phyloP scores from a whole-genome alignment of 441 rosid genomes.

The Euphorbia neoarborescens region DNA sequence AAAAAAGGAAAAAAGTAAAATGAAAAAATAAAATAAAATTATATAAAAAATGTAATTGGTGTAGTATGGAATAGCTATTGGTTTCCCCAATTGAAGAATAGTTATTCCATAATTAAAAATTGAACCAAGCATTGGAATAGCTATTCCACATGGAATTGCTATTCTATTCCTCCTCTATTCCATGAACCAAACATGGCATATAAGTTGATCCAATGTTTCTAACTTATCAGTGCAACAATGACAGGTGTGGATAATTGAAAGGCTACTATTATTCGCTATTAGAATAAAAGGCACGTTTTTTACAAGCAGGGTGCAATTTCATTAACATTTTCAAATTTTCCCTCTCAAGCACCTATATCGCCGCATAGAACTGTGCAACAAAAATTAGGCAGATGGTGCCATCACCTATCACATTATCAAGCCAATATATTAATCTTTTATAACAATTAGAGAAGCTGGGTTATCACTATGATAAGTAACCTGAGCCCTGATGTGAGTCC shows the following conservation, averaged over 20 bases:
- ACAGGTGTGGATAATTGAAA: background rate
- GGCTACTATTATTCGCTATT: background rate
- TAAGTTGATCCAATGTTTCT: constrained; percentile 10
- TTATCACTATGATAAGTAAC: constrained; percentile 26
- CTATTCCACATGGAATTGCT: too few relatives aligned
- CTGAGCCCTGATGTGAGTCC: constrained; percentile 53
- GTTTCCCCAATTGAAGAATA: too few relatives aligned
- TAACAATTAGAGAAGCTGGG: constrained; percentile 2
- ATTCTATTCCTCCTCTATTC: too few relatives aligned
- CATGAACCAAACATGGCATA: too few relatives aligned
- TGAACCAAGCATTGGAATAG: too few relatives aligned
- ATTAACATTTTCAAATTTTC: background rate
- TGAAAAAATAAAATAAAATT: too few relatives aligned
- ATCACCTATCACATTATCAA: constrained; percentile 6
- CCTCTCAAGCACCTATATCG: background rate
- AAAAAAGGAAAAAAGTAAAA: too few relatives aligned
- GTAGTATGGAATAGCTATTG: too few relatives aligned
- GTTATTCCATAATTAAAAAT: too few relatives aligned
- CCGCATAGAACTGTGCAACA: background rate
- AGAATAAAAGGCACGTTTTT: background rate
- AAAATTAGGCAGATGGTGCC: constrained; percentile 4
- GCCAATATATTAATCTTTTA: constrained; percentile 2
- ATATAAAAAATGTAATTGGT: too few relatives aligned
- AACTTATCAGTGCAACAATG: background rate
- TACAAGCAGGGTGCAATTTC: background rate